Evolutionary conservation across 2,329 filamentous ascomycete species (phyloP), one percentile per base, ranked within the genome.

Genomic region (Cladosporium sphaerospermum): DNA sequence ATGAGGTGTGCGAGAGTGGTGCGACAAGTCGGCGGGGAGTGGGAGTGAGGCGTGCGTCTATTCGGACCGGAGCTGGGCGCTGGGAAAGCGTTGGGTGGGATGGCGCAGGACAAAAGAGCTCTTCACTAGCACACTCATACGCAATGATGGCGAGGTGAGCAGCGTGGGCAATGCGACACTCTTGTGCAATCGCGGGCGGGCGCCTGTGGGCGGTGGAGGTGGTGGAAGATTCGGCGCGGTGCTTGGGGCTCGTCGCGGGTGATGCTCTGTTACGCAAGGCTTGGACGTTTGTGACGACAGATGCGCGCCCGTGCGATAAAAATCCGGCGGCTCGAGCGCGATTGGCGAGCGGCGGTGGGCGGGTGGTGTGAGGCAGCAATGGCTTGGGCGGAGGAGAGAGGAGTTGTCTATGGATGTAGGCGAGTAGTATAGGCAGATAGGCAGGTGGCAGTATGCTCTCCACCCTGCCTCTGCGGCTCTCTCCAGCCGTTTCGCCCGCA

Each of bases 111-210:
- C 16, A 44, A 44, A 23, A 14, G 42, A 33, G 53, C 47, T 44
- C 42, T 45, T 55, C 46, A 55, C 46, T 46, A 46, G 40, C 46
- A 40, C 48, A 23, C 41, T 47, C 46, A 52, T 51, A 44, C 43
- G 53, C 40, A 40, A 42, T 33, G 42, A 52, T 36, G 52, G 34
- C 28, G 40, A 49, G 36, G 9, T 10, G 13, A 16, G n/a, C 3
- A 32, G 13, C 23, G 23, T 28, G 32, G 37, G 47, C 39, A 33
- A 39, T 31, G 42, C 47, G 47, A 50, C 47, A 50, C 47, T 50
- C 31, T 41, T 50, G 47, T 50, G 47, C 28, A 50, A 50, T 50
- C 14, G 23, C 18, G 40, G 48, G 23, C 16, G 31, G 48, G 48
- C 40, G 48, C 48, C 43, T 44, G 40, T 10, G 47, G 47, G 39